Percentiles rank a stretch among this genome's conserved stretches.
Evolutionary conservation across 1,284 basidiomycete species (phyloP).

Genomic region (Moesziomyces antarcticus): DNA sequence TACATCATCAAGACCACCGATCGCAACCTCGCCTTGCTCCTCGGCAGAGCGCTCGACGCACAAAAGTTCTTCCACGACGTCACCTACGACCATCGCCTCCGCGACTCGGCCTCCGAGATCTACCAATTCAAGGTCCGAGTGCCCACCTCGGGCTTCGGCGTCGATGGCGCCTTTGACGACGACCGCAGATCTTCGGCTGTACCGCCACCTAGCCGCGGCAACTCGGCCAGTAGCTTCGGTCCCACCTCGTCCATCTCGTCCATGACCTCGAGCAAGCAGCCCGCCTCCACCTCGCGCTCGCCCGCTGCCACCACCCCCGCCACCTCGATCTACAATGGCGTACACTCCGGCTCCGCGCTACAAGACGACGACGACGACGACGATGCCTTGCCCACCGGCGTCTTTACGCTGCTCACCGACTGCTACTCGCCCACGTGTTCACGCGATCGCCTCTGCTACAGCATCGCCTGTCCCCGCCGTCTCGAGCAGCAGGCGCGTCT

Average conservation of each 20-base stretch:
- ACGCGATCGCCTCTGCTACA: slow-evolving; percentile 91
- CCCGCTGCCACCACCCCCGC: slow-evolving; percentile 54
- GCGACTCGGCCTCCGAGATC: slow-evolving; percentile 87
- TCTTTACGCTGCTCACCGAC: slow-evolving; percentile 95
- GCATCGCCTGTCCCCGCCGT: slow-evolving; percentile 92
- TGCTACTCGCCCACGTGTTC: slow-evolving; percentile 99
- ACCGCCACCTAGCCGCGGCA: slow-evolving; percentile 26
- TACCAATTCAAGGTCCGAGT: slow-evolving; percentile 87
- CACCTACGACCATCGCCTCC: slow-evolving; percentile 94
- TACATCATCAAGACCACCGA: slow-evolving; percentile 99
- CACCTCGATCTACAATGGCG: slow-evolving; percentile 60
- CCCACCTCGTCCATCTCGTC: slow-evolving; percentile 40
- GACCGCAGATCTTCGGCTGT: slow-evolving; percentile 23
- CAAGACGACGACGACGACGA: slow-evolving; percentile 69
- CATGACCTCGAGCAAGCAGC: slow-evolving; percentile 60
- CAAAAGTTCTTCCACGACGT: slow-evolving; percentile 99
- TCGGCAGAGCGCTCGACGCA: slow-evolving; percentile 93
- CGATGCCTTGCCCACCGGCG: slow-evolving; percentile 84
- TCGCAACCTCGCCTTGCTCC: slow-evolving; percentile 89
- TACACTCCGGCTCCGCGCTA: slow-evolving; percentile 33
- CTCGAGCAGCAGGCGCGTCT: slow-evolving; percentile 92
- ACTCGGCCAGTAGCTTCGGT: slow-evolving; percentile 39
- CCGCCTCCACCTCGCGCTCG: slow-evolving; percentile 43
- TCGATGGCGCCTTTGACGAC: slow-evolving; percentile 43
- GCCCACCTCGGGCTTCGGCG: slow-evolving; percentile 72